Evolutionary conservation across 148 eudicot species (phyloP).

Genomic region (Polygonum aviculare): DNA sequence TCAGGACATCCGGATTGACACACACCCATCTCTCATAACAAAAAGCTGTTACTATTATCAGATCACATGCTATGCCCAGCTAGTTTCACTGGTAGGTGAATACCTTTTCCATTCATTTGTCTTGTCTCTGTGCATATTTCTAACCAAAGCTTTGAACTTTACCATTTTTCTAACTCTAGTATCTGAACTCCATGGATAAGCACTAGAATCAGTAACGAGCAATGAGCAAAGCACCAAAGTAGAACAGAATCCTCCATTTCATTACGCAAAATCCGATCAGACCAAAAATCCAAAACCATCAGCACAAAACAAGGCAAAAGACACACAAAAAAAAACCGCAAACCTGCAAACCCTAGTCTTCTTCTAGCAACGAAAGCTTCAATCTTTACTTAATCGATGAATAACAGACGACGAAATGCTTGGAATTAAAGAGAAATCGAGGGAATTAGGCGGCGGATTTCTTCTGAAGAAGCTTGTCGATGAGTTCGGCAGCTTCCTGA

Average conservation of each 20-base stretch:
- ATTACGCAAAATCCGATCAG: background rate
- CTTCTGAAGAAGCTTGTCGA: constrained; percentile 33
- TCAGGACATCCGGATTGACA: background rate
- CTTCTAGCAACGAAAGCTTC: too few relatives aligned
- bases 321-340: background rate
- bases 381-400: background rate
- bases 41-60: background rate
- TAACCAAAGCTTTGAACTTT: background rate
- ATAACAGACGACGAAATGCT: background rate
- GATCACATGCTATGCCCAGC: background rate
- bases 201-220: too few relatives aligned
- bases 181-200: too few relatives aligned
- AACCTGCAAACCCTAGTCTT: background rate
- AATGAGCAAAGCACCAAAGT: background rate
- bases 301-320: background rate
- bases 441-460: background rate
- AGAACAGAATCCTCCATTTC: background rate
- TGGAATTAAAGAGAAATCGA: background rate
- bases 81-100: background rate
- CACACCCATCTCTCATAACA: background rate
- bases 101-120: background rate
- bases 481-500: constrained; percentile 58
- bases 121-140: background rate
- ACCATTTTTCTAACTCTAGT: background rate
- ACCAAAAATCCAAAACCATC: background rate